Conservation (phyloP, 139 green algal genomes). For the Mesotaenium endlicherianum region DNA sequence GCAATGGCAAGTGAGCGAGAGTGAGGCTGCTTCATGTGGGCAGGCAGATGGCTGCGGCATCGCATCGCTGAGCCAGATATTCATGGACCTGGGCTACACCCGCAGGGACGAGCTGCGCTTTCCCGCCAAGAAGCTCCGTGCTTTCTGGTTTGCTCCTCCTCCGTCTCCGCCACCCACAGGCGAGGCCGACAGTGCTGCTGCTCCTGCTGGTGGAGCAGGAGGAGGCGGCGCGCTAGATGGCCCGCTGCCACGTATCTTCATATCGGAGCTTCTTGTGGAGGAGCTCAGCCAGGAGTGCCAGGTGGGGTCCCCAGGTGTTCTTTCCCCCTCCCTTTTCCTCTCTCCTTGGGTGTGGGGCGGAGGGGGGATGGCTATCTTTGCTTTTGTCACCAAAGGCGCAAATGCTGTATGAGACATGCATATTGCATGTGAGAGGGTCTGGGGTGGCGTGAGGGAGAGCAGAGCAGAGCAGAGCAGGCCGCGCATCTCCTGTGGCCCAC, state of each 20-base stretch:
- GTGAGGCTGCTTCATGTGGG: not conserved
- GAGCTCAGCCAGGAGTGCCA: constrained; percentile 33
- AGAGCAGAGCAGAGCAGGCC: no score
- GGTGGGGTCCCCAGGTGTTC: constrained; percentile 7
- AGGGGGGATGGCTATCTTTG: no score
- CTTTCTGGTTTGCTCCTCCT: constrained; percentile 49
- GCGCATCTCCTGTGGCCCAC: no score
- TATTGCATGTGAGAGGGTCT: no score
- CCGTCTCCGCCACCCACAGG: not conserved
- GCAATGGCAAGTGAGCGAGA: not conserved
- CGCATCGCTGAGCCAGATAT: constrained; percentile 29
- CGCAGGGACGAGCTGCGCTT: constrained; percentile 42
- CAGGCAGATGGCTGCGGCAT: constrained; percentile 48
- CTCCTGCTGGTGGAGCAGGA: no score
- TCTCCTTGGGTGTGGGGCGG: no score
- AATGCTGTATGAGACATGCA: no score
- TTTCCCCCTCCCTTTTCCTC: no score
- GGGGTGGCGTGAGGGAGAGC: no score
- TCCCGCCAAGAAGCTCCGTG: constrained; percentile 49
- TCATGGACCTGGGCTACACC: constrained; percentile 38
- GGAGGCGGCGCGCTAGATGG: constrained; percentile 1
- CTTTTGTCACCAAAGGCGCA: no score
- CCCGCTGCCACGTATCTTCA: constrained; percentile 50
- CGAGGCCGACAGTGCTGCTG: not conserved
- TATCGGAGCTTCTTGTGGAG: constrained; percentile 51